phyloP scores from a whole-genome alignment of 106 monocot genomes.

The Dendrobium nobile region DNA sequence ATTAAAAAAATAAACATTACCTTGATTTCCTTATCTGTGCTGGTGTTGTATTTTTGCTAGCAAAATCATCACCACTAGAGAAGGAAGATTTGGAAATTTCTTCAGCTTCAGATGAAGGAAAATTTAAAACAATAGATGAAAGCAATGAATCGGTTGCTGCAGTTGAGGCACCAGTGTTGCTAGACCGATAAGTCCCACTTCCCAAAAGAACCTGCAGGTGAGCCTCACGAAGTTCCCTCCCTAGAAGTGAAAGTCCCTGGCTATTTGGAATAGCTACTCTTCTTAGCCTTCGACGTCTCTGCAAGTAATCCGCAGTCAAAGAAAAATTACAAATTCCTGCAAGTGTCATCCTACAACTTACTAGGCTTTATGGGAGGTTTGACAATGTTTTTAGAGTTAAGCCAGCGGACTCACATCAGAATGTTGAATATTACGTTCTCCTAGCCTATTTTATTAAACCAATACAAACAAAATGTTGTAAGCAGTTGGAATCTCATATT shows the following conservation, averaged over 20 bases:
- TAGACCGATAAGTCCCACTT: constrained; percentile 49
- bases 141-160: constrained; percentile 57
- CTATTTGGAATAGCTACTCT: constrained; percentile 64
- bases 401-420: background rate
- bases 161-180: constrained; percentile 32
- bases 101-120: constrained; percentile 57
- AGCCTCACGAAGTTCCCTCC: constrained; percentile 81
- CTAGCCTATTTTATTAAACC: background rate
- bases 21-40: constrained; percentile 36
- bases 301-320: constrained; percentile 46
- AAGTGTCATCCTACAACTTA: background rate
- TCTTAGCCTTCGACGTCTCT: constrained; percentile 48
- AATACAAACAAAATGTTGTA: background rate
- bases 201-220: constrained; percentile 85
- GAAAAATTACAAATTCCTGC: constrained; percentile 9
- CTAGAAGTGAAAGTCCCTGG: constrained; percentile 65
- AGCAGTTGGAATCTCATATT: no score
- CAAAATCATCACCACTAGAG: constrained; percentile 32
- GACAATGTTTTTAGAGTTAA: no score
- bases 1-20: constrained; percentile 17
- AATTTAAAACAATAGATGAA: constrained; percentile 65
- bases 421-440: background rate
- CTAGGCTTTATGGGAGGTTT: no score
- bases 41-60: constrained; percentile 15
- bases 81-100: constrained; percentile 51